phyloP scores from a whole-genome alignment of 202 grass and related monocot genomes.

The Panicum virgatum region DNA sequence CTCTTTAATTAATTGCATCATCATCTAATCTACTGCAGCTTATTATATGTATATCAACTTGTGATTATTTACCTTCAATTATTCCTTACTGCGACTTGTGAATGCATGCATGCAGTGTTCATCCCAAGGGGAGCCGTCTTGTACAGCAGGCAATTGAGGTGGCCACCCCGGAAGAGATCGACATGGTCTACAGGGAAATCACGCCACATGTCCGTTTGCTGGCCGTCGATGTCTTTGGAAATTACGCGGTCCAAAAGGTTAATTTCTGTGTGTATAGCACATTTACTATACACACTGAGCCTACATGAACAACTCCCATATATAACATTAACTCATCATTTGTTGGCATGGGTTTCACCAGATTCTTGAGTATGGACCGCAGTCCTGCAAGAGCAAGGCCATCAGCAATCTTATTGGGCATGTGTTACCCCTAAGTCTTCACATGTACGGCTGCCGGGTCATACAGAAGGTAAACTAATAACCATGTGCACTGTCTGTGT shows the following conservation, averaged over 20 bases:
- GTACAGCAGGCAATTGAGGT: slow-evolving; percentile 49
- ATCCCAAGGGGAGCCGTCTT: slow-evolving; percentile 43
- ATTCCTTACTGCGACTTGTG: background rate
- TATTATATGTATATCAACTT: too few species aligned
- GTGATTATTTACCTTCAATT: background rate
- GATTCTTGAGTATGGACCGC: slow-evolving; percentile 64
- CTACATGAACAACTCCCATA: background rate
- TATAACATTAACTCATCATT: background rate
- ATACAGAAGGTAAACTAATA: slow-evolving; percentile 64
- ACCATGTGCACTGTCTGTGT: too few species aligned
- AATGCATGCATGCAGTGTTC: slow-evolving; percentile 41
- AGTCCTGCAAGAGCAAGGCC: slow-evolving; percentile 44
- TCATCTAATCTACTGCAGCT: background rate
- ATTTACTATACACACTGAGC: too few species aligned
- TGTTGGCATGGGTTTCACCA: slow-evolving; percentile 4
- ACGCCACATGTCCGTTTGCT: slow-evolving; percentile 29
- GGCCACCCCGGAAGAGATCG: slow-evolving; percentile 45
- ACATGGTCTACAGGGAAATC: slow-evolving; percentile 57
- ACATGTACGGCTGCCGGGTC: slow-evolving; percentile 55
- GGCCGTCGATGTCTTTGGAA: slow-evolving; percentile 42
- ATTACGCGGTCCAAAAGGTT: slow-evolving; percentile 57
- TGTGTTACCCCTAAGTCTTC: slow-evolving; percentile 51
- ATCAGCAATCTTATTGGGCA: slow-evolving; percentile 41
- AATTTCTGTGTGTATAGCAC: too few species aligned
- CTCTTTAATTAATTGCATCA: too few species aligned